Evolutionary conservation across 2,329 filamentous ascomycete species (phyloP).

Genomic region (Phaeoacremonium minimum): DNA sequence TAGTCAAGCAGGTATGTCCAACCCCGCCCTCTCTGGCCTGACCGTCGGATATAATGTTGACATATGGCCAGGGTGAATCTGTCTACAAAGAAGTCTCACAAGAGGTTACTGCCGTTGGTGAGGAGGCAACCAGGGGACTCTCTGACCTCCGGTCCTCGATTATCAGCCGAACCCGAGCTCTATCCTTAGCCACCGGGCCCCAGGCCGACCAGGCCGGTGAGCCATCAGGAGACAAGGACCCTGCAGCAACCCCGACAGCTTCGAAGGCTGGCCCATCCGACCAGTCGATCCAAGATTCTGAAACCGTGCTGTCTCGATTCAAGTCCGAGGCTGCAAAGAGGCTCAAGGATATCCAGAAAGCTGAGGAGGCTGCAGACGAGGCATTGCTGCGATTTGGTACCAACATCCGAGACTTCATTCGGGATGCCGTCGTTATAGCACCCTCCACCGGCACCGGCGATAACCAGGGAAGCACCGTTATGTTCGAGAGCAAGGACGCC

Average conservation of each 20-base stretch:
- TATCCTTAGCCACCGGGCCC: slow-evolving; percentile 56
- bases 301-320: slow-evolving; percentile 72
- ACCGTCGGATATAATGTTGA: slow-evolving; percentile 10
- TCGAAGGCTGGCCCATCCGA: slow-evolving; percentile 32
- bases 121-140: slow-evolving; percentile 79
- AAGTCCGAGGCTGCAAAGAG: slow-evolving; percentile 74
- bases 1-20: slow-evolving; percentile 77
- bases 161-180: slow-evolving; percentile 67
- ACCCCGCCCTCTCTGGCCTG: background rate
- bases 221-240: slow-evolving; percentile 29
- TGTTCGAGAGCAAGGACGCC: slow-evolving; percentile 93
- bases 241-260: slow-evolving; percentile 39
- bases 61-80: slow-evolving; percentile 62
- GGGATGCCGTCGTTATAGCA: slow-evolving; percentile 84
- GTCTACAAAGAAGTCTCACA: slow-evolving; percentile 84
- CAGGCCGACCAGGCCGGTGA: slow-evolving; percentile 17
- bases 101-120: slow-evolving; percentile 74
- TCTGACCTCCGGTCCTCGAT: slow-evolving; percentile 64
- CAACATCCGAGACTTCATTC: slow-evolving; percentile 84
- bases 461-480: slow-evolving; percentile 50
- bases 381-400: slow-evolving; percentile 87
- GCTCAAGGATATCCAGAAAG: slow-evolving; percentile 82
- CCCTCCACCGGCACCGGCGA: slow-evolving; percentile 51
- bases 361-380: slow-evolving; percentile 94
- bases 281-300: slow-evolving; percentile 41